phyloP scores from a whole-genome alignment of 1,284 basidiomycete species.

The Trichosporon inkin region DNA sequence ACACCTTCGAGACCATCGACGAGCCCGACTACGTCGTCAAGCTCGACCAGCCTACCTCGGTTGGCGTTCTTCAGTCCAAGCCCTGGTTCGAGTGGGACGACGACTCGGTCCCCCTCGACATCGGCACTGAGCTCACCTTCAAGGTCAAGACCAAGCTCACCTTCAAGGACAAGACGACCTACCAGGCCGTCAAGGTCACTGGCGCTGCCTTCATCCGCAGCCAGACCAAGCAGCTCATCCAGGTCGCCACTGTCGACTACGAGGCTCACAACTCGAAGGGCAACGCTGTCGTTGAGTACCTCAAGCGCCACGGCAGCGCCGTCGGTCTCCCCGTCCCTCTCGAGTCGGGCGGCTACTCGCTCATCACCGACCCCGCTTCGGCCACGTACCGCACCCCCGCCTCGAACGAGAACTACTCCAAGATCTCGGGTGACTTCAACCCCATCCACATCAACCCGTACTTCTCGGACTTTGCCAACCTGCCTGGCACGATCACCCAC shows the following conservation, averaged over 20 bases:
- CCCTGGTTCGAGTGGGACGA: constrained; percentile 98
- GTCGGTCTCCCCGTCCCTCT: constrained; percentile 74
- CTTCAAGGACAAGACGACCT: constrained; percentile 87
- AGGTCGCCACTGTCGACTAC: constrained; percentile 84
- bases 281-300: constrained; percentile 89
- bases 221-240: constrained; percentile 76
- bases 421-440: constrained; percentile 93
- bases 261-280: constrained; percentile 80
- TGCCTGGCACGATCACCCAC: constrained; percentile 96
- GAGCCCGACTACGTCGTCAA: constrained; percentile 83
- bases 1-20: constrained; percentile 89
- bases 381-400: constrained; percentile 70
- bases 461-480: constrained; percentile 87
- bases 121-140: constrained; percentile 84
- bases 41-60: constrained; percentile 69
- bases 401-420: constrained; percentile 91
- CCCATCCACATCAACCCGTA: constrained; percentile 95
- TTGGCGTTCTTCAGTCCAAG: constrained; percentile 90
- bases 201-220: constrained; percentile 82
- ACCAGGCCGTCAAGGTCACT: constrained; percentile 72
- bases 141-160: constrained; percentile 76
- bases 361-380: constrained; percentile 60
- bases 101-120: constrained; percentile 67
- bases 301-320: constrained; percentile 79
- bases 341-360: constrained; percentile 76